These are phyloP conservation scores for Setaria italica DNA, from an alignment of 202 grass and related monocot genomes.

Conservation along the genomic window DNA sequence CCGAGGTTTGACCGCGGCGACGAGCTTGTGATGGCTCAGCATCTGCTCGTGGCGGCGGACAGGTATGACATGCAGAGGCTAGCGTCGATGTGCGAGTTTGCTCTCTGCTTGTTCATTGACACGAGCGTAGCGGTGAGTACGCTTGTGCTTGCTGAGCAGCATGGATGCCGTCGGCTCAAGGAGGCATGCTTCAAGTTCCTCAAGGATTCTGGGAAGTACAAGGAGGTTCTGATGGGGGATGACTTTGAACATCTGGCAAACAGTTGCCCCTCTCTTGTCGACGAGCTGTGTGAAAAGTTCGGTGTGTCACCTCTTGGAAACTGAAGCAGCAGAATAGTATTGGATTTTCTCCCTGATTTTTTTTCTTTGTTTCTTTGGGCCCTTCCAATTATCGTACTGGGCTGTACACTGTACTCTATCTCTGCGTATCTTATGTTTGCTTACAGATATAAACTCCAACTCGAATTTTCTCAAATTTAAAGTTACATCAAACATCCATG, in stretches of 20 bases:
- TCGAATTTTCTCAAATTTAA: too few relatives aligned
- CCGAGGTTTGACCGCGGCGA: background rate
- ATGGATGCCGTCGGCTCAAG: background rate
- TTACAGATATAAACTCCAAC: too few relatives aligned
- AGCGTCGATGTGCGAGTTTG: background rate
- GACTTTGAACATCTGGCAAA: background rate
- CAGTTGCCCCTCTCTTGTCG: background rate
- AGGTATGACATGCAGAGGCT: background rate
- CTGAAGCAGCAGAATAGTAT: too few relatives aligned
- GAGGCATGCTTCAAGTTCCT: background rate
- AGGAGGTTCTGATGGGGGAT: background rate
- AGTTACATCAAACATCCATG: too few relatives aligned
- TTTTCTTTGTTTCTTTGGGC: too few relatives aligned
- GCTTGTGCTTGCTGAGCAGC: background rate
- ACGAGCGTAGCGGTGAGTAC: fast-evolving
- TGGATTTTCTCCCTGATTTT: too few relatives aligned
- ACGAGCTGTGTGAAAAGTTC: background rate
- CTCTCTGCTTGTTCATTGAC: background rate
- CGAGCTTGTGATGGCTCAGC: background rate
- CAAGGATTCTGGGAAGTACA: background rate
- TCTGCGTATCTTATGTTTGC: too few relatives aligned
- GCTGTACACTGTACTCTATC: too few relatives aligned
- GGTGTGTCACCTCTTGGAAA: background rate
- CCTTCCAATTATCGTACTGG: too few relatives aligned
- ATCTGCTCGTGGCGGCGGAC: background rate